Evolutionary conservation across 352 stramenopile genomes (phyloP).

Genomic region (Globisporangium cylindrosporum): DNA sequence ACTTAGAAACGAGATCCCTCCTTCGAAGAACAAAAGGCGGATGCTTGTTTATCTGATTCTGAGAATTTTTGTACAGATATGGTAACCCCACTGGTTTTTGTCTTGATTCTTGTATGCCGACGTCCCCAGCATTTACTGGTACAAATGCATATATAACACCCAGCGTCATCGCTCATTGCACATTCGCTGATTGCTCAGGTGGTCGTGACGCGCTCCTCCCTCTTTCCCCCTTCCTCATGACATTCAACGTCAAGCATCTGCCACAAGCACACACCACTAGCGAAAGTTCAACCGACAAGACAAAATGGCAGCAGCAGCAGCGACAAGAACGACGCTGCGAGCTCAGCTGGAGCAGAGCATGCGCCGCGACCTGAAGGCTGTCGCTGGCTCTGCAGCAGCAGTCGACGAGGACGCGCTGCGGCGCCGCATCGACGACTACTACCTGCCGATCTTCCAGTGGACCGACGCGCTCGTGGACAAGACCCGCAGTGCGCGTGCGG

Average conservation of each 20-base stretch:
- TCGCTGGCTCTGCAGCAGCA: conserved; percentile 9
- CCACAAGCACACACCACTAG: neutral
- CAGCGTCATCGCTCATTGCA: too few species aligned
- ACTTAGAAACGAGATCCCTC: neutral
- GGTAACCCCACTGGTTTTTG: too few species aligned
- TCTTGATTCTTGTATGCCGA: too few species aligned
- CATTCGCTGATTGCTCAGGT: too few species aligned
- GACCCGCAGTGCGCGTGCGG: conserved; percentile 19
- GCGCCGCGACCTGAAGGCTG: conserved; percentile 33
- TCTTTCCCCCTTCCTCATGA: too few species aligned
- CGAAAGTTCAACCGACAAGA: neutral
- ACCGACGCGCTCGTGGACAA: conserved; percentile 48
- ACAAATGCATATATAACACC: too few species aligned
- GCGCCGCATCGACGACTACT: conserved; percentile 66
- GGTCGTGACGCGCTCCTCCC: too few species aligned
- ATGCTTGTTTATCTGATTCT: too few species aligned
- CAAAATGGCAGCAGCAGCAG: neutral
- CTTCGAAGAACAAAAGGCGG: neutral
- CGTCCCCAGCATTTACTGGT: too few species aligned
- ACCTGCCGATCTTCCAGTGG: conserved; percentile 78
- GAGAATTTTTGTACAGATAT: too few species aligned
- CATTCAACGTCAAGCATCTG: too few species aligned
- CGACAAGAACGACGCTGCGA: conserved; percentile 19
- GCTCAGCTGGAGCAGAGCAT: conserved; percentile 57
- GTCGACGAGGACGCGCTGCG: conserved; percentile 40